Conservation (phyloP, 2,329 filamentous ascomycete species). For the Neonectria hederae region DNA sequence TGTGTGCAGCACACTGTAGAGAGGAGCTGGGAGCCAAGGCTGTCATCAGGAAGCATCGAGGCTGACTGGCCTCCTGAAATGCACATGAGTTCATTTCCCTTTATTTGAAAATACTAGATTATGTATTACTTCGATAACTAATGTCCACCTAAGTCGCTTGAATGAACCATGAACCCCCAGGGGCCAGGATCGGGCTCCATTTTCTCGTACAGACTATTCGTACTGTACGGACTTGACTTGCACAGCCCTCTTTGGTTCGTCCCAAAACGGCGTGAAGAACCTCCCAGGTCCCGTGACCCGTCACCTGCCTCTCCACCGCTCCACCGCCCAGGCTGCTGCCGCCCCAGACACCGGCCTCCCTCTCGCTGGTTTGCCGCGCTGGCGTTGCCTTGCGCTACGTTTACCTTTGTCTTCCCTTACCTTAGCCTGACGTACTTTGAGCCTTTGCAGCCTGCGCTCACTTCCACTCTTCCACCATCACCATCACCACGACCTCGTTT, state of each 20-base stretch:
- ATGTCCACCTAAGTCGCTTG: slow-evolving; percentile 4
- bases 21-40: background rate
- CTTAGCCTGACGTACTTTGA: slow-evolving; percentile 50
- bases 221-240: background rate
- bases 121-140: background rate
- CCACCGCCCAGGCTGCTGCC: slow-evolving; percentile 24
- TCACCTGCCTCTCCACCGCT: slow-evolving; percentile 40
- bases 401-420: slow-evolving; percentile 47
- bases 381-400: slow-evolving; percentile 44
- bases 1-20: background rate
- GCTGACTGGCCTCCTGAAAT: slow-evolving; percentile 5
- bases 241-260: slow-evolving; percentile 8
- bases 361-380: slow-evolving; percentile 30
- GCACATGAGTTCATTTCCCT: slow-evolving; percentile 9
- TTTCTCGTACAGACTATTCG: background rate
- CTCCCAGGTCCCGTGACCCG: slow-evolving; percentile 41
- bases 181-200: slow-evolving; percentile 12
- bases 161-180: slow-evolving; percentile 3
- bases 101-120: background rate
- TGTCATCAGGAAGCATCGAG: background rate
- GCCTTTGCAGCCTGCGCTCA: slow-evolving; percentile 43
- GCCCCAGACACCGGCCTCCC: slow-evolving; percentile 8
- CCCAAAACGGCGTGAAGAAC: background rate
- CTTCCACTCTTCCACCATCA: slow-evolving; percentile 44
- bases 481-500: slow-evolving; percentile 23